Base-by-base conservation (phyloP, 176 grass and related monocot species). In the Musa beccarii region DNA sequence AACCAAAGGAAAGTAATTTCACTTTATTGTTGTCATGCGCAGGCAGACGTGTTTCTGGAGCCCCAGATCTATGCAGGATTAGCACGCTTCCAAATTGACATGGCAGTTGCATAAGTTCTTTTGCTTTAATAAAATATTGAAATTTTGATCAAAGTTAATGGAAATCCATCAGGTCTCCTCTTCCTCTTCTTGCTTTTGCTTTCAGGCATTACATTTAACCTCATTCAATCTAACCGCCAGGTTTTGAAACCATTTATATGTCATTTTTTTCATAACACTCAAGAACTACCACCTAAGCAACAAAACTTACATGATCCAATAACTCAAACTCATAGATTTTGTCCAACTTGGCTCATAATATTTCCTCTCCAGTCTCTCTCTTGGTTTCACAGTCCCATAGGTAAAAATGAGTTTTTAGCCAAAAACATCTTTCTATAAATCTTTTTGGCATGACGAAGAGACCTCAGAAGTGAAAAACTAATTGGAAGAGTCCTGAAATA, bases 41-140 rank as follows among this genome's bases (percentile, higher is more conserved):
- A 96, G 92, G 88, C 88, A 26, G 92, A 96, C 34, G 77, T 84
- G 53, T 96, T 96, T 83, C 88, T 96, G 23, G 92, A 86, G 19
- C 80, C 92, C 55, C 92, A 95, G 56, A 95, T 82, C 65, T 82
- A 79, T 80, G 66, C 54, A 17, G 91, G 75, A 7, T 16, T 88
- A 24, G 75, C 11, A 16, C 88, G 68, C 49, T 82, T 59, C 59
- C 69, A 88, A 51, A 88, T 89, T n/a, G 81, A 95, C 20, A 86
- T 94, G 74, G 85, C 90, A 81, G 7, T 20, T 62, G 34, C 34
- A 43, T 61, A 61, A 61, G 57, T 17, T 59, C 17, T 59, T 17
- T 14, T 59, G 55, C 16, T 59, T 59, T 59, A 16, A 59, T 5
- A 59, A 59, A 59, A 59, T 16, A n/a, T 59, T 59, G 15, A 59